Base-by-base conservation (phyloP, 23 red algal genomes). In the Gracilaria caudata region DNA sequence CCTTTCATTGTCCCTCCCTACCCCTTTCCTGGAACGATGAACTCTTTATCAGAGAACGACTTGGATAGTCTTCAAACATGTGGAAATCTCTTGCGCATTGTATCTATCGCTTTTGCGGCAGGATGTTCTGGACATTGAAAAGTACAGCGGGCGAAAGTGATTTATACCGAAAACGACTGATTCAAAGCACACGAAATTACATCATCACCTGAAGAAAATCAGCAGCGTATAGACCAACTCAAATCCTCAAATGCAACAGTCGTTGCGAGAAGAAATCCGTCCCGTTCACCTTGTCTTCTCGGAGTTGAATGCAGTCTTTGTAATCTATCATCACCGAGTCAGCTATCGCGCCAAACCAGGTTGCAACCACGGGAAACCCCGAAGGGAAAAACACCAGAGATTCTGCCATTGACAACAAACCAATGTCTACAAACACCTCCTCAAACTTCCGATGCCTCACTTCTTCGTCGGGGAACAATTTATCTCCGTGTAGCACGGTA, bases 361-460 rank as follows among this genome's bases (percentile, higher is more conserved):
- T n/a, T 14, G 79, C 79, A 17, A 82, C 11, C 40, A 36, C 36
- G 26, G 21, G 30, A 82, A 34, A 82, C 3, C 79, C 79, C 25
- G 79, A 82, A 2, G 16, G 28, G 32, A 82, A 61, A 37, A 58
- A 64, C 26, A 82, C 25, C 26, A 82, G 38, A 1, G 79, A 82
- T 29, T 61, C 41, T 26, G 51, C 79, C 57, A 58, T 82, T 0
- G 79, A 61, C 33, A 82, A 16, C 47, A 82, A 46, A 82, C 41
- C 51, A 25, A 82, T 24, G 21, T 82, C 79, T 37, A 82, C 13
- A 21, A 82, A 82, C 23, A 57, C 57, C 26, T 60, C 57, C 79
- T 58, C 57, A 65, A 61, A 82, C 40, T 29, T 82, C 9, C 25
- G 44, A 1, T 4, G 26, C 19, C 39, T 61, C 13, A 3, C 36